These are phyloP conservation scores for Hypoxylon sp. DNA, from an alignment of 2,329 filamentous ascomycete species.

Conservation along the genomic window DNA sequence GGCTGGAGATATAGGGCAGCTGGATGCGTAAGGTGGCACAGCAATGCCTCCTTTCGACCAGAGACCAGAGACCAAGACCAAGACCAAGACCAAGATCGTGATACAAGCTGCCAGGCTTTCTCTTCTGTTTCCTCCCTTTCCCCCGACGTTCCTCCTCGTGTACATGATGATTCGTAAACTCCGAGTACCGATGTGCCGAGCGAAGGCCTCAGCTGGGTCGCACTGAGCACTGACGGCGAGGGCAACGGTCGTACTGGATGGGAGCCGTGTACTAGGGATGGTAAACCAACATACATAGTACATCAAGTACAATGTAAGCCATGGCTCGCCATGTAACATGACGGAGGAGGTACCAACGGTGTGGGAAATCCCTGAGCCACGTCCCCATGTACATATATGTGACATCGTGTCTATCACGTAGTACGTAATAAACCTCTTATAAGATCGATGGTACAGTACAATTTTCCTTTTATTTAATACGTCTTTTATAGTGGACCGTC, in stretches of 20 bases:
- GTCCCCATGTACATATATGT: constrained; percentile 2
- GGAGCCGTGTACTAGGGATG: too few relatives aligned
- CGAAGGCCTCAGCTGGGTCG: constrained; percentile 10
- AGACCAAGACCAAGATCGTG: too few relatives aligned
- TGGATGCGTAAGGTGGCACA: constrained; percentile 27
- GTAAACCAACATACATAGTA: not conserved
- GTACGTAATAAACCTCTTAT: constrained; percentile 17
- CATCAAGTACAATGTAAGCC: not conserved
- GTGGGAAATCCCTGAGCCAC: constrained; percentile 17
- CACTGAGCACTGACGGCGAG: too few relatives aligned
- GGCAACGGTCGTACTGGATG: too few relatives aligned
- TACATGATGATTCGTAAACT: constrained; percentile 24
- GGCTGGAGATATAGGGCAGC: constrained; percentile 26
- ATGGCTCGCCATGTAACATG: constrained; percentile 23
- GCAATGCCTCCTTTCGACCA: not conserved
- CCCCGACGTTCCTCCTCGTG: constrained; percentile 13
- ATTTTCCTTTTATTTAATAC: not conserved
- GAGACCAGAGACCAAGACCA: too few relatives aligned
- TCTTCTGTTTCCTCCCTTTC: constrained; percentile 4
- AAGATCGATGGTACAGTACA: not conserved
- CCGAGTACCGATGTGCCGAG: constrained; percentile 34
- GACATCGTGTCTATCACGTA: constrained; percentile 14
- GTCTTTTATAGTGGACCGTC: constrained; percentile 2
- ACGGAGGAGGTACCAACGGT: constrained; percentile 22
- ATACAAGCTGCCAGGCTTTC: too few relatives aligned